Conservation (phyloP, 306 rosid genomes). For the Prunus dulcis region DNA sequence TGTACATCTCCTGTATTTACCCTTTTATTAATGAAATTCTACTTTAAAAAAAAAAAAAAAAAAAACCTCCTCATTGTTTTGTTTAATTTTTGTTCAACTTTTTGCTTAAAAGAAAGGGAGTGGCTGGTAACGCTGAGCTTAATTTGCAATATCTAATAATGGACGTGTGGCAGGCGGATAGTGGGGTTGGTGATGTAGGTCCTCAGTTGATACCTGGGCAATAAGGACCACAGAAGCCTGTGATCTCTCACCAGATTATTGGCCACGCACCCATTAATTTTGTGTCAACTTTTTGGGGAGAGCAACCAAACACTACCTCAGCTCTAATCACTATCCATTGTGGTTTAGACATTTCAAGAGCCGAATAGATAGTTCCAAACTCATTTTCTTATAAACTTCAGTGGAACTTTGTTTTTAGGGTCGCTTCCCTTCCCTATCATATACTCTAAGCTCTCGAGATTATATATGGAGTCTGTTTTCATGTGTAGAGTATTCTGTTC, state of each 20-base stretch:
- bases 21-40: too few species aligned
- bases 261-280: not conserved
- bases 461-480: not conserved
- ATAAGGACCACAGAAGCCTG: not conserved
- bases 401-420: too few species aligned
- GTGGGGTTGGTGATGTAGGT: not conserved
- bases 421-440: too few species aligned
- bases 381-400: too few species aligned
- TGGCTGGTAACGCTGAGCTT: not conserved
- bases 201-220: not conserved
- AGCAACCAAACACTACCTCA: not conserved
- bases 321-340: too few species aligned
- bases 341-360: too few species aligned
- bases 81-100: not conserved
- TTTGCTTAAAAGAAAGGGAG: not conserved
- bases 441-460: not conserved
- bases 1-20: too few species aligned
- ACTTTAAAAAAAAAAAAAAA: too few species aligned
- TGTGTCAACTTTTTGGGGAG: not conserved
- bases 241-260: not conserved
- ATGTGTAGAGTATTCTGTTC: not conserved
- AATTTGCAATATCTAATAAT: not conserved
- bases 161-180: not conserved
- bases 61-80: not conserved
- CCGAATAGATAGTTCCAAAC: too few species aligned